Evolutionary conservation across 192 early-diverging fungal species (phyloP).

Genomic region (Backusella psychrophila): DNA sequence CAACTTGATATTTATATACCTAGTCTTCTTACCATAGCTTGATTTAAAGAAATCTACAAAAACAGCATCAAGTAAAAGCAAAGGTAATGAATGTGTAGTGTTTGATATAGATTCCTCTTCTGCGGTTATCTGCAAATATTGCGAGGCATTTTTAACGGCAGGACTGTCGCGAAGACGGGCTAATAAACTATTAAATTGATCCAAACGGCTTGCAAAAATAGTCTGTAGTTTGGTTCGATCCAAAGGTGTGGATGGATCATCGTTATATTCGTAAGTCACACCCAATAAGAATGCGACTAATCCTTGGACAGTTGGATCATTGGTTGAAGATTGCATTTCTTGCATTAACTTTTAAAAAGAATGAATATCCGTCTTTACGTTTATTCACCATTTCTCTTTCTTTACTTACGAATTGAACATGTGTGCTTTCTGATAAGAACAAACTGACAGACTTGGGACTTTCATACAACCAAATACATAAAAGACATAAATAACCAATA

Average conservation of each 20-base stretch:
- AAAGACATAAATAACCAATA: constrained; percentile 75
- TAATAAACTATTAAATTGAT: constrained; percentile 81
- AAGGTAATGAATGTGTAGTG: constrained; percentile 49
- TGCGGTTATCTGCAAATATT: constrained; percentile 61
- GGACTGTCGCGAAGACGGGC: constrained; percentile 83
- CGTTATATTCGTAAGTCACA: constrained; percentile 86
- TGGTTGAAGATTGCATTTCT: constrained; percentile 84
- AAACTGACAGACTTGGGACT: constrained; percentile 77
- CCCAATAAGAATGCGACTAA: constrained; percentile 85
- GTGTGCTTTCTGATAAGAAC: constrained; percentile 85
- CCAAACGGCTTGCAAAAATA: constrained; percentile 84
- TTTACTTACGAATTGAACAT: constrained; percentile 81
- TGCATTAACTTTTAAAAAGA: constrained; percentile 72
- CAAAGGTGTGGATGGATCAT: constrained; percentile 75
- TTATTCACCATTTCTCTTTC: neutral
- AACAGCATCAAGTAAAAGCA: constrained; percentile 76
- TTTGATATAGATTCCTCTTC: constrained; percentile 50
- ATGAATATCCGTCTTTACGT: neutral
- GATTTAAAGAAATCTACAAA: constrained; percentile 87
- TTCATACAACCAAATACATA: constrained; percentile 84
- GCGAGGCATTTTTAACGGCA: constrained; percentile 72
- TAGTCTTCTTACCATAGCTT: constrained; percentile 63
- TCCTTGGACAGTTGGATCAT: constrained; percentile 87
- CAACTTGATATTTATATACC: constrained; percentile 13
- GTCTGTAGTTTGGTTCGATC: constrained; percentile 71